A percentile compares a stretch with the other conserved stretches of the same genome.
phyloP scores from a whole-genome alignment of 805 yeast species.

The Pichia sporocuriosa region DNA sequence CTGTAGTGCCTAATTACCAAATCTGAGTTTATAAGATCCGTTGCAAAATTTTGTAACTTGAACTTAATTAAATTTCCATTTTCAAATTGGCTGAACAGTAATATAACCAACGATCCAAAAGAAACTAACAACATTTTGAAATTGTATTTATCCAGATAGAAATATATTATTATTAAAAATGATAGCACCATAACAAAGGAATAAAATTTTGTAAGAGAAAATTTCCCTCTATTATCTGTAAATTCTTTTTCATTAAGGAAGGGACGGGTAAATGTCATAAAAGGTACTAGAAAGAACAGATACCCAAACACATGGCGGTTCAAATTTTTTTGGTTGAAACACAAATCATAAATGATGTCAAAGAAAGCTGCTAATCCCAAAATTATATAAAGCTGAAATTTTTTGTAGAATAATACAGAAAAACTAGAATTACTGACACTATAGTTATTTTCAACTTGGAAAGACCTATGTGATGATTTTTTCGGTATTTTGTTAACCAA shows the following conservation, averaged over 20 bases:
- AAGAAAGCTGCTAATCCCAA: slow-evolving; percentile 10
- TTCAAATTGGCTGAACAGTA: slow-evolving; percentile 27
- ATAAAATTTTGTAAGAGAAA: not conserved
- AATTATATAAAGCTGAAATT: slow-evolving; percentile 18
- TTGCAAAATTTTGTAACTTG: slow-evolving; percentile 8
- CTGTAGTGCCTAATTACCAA: slow-evolving; percentile 21
- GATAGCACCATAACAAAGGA: not conserved
- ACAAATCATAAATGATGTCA: slow-evolving; percentile 2
- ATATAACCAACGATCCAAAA: slow-evolving; percentile 25
- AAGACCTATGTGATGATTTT: slow-evolving; percentile 12
- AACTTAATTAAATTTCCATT: slow-evolving; percentile 10
- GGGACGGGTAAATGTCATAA: too few relatives aligned
- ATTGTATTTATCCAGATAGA: slow-evolving; percentile 18
- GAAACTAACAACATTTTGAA: slow-evolving; percentile 27
- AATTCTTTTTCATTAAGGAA: too few relatives aligned
- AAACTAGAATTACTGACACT: slow-evolving; percentile 13
- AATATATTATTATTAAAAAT: slow-evolving; percentile 10
- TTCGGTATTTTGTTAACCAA: slow-evolving; percentile 13
- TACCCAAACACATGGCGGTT: slow-evolving; percentile 8
- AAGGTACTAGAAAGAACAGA: slow-evolving; percentile 2
- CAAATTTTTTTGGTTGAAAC: not conserved
- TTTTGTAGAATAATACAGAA: slow-evolving; percentile 5
- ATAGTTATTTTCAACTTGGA: slow-evolving; percentile 17
- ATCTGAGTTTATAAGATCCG: slow-evolving; percentile 20
- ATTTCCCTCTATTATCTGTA: not conserved